A percentile compares a stretch with the other conserved stretches of the same genome.
Evolutionary conservation across 2,329 filamentous ascomycete genomes (phyloP).

Genomic region (Cladophialophora immunda): DNA sequence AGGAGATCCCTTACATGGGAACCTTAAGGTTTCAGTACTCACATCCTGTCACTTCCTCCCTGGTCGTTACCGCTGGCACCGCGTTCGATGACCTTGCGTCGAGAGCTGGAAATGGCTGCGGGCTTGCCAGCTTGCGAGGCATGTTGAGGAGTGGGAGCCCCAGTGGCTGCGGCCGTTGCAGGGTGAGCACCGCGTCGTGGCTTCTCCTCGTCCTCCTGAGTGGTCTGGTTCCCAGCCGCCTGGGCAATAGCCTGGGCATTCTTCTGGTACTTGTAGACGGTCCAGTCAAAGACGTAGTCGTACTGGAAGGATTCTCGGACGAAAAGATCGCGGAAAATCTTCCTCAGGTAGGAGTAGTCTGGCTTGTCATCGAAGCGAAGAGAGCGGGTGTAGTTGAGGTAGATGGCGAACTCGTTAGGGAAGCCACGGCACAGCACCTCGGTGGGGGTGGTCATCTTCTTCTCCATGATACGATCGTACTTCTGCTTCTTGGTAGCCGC

Average conservation of each 20-base stretch:
- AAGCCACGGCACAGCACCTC: conserved; percentile 97
- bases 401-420: conserved; percentile 99
- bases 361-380: conserved; percentile 99
- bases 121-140: conserved; percentile 71
- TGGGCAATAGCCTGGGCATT: conserved; percentile 94
- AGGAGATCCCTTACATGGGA: conserved; percentile 89
- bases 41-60: conserved; percentile 91
- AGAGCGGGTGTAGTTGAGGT: conserved; percentile 98
- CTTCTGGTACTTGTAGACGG: conserved; percentile 99
- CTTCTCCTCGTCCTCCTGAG: conserved; percentile 77
- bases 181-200: conserved; percentile 73
- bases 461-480: conserved; percentile 99
- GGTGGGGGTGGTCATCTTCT: conserved; percentile 99
- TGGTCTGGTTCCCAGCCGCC: conserved; percentile 71
- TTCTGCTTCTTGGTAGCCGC: conserved; percentile 99
- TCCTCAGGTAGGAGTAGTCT: conserved; percentile 98
- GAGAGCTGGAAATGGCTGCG: conserved; percentile 75
- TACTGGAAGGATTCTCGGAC: conserved; percentile 99
- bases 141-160: conserved; percentile 62
- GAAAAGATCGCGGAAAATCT: conserved; percentile 99
- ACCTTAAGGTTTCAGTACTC: conserved; percentile 77
- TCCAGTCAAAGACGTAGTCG: conserved; percentile 99
- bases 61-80: conserved; percentile 65
- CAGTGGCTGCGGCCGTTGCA: conserved; percentile 68
- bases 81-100: conserved; percentile 84